Evolutionary conservation across 2,329 filamentous ascomycete genomes (phyloP).

Genomic region (Coniochaeta sp.): DNA sequence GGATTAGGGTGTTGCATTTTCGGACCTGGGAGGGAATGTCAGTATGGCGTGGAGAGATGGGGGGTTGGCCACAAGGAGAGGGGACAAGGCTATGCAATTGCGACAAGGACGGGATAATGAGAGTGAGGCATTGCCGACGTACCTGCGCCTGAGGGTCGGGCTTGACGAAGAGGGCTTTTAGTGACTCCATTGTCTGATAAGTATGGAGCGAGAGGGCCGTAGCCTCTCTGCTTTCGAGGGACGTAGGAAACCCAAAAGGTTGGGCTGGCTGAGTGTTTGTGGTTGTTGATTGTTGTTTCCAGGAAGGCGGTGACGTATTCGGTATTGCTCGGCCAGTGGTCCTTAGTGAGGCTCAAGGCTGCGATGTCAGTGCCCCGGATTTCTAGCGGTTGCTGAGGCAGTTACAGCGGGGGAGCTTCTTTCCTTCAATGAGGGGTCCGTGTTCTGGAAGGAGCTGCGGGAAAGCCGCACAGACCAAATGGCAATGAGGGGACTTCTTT

Average conservation of each 20-base stretch:
- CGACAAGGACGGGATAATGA: not conserved
- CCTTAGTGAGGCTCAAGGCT: not conserved
- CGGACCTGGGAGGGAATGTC: slow-evolving; percentile 57
- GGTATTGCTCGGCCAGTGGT: not conserved
- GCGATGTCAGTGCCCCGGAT: not conserved
- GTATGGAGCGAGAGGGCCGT: slow-evolving; percentile 7
- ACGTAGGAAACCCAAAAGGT: slow-evolving; percentile 3
- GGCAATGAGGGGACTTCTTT: not conserved
- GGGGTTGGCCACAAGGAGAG: too few relatives aligned
- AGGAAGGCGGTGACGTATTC: slow-evolving; percentile 2
- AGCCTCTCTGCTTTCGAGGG: not conserved
- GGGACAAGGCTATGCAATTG: not conserved
- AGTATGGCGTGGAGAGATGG: too few relatives aligned
- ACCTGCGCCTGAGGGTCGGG: slow-evolving; percentile 93
- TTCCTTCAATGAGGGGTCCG: not conserved
- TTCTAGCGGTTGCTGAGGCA: not conserved
- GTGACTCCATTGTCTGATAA: slow-evolving; percentile 64
- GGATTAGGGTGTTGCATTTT: slow-evolving; percentile 90
- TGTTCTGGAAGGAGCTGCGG: not conserved
- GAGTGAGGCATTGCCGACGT: slow-evolving; percentile 21
- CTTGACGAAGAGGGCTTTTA: slow-evolving; percentile 81
- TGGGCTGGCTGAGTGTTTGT: slow-evolving; percentile 1
- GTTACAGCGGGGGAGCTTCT: not conserved
- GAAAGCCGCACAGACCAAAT: not conserved
- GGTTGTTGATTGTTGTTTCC: not conserved